Conservation (phyloP, 73 alveolate genomes). For the Tetrahymena borealis region DNA sequence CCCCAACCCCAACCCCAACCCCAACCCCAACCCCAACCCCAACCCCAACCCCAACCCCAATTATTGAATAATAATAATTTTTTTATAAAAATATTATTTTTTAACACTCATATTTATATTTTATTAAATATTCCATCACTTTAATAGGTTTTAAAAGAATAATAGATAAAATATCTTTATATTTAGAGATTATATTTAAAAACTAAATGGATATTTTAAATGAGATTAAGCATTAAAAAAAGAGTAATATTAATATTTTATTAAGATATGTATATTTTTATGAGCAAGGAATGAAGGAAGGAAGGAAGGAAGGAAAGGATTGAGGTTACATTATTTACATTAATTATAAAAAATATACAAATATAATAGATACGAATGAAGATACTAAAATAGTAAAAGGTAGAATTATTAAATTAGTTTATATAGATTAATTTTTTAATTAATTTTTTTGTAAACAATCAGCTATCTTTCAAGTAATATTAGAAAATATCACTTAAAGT, state of each 20-base stretch:
- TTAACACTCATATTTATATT: too few relatives aligned
- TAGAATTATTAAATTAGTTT: background rate
- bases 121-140: background rate
- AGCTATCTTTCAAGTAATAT: background rate
- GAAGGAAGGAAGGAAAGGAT: too few relatives aligned
- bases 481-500: background rate
- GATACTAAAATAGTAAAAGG: background rate
- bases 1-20: background rate
- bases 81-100: background rate
- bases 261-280: too few relatives aligned
- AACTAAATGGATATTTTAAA: too few relatives aligned
- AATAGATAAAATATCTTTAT: too few relatives aligned
- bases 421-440: background rate
- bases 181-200: too few relatives aligned
- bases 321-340: too few relatives aligned
- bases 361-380: background rate
- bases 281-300: too few relatives aligned
- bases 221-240: too few relatives aligned
- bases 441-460: background rate
- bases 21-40: slow-evolving; percentile 2
- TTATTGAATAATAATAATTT: background rate
- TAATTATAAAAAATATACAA: too few relatives aligned
- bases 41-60: background rate
- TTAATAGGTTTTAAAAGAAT: too few relatives aligned
- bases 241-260: too few relatives aligned